Evolutionary conservation across 2,329 filamentous ascomycete species (phyloP), one percentile per base, ranked within the genome.

Genomic region (Colletotrichum acutatum): DNA sequence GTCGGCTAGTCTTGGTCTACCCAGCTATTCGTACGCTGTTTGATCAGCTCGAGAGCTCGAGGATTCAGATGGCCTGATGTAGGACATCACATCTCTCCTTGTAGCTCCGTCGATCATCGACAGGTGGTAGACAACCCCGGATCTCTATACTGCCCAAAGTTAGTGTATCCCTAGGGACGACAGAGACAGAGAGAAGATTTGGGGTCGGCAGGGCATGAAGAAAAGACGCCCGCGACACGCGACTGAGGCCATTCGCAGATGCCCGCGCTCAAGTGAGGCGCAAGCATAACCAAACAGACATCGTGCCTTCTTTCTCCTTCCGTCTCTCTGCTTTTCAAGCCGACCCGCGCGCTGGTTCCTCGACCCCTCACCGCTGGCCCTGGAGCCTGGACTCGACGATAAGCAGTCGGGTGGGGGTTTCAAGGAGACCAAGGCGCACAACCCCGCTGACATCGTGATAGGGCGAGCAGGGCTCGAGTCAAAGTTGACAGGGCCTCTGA

Each of bases 291-390:
- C 16, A n/a, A 49, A 19, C 19, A 9, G 19, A 49, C 42, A 19
- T 49, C 42, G 19, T 19, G 3, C 11, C 19, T 8, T 42, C 42
- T 22, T n/a, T 22, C 19, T 9, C 42, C 19, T 22, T 49, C 19
- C 19, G 16, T 49, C 19, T 49, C 37, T n/a, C 19, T 49, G 42
- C 19, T 49, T 4, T 34, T 60, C 62, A 11, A 52, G 22, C 30
- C 26, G 42, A 34, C 57, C 34, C 19, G 65, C 32, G 8, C 26
- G 8, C 26, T 7, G 12, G 26, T 19, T 19, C 62, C 26, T 49
- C 58, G 56, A 65, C 59, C 70, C 66, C 66, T 72, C 70, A 58
- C 34, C 28, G 24, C 32, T 32, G 22, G 42, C 6, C 69, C 69
- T 42, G 58, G 58, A 30, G 14, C 28, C 49, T 53, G 24, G 24